Evolutionary conservation across 768 basidiomycete species (phyloP).

Genomic region (Suillus subluteus): DNA sequence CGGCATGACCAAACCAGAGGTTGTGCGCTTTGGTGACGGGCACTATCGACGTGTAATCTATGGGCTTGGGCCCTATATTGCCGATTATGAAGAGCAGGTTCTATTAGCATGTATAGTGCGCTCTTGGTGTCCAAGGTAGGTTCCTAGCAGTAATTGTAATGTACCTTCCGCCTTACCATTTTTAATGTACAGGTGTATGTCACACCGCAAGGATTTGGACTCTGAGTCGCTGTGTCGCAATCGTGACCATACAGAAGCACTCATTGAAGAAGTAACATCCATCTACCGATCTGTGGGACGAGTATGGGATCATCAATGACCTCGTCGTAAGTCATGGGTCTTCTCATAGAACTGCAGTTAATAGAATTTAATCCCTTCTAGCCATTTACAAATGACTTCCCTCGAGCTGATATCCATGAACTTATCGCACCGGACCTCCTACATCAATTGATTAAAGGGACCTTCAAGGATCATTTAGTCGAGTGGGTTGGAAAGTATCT

Average conservation of each 20-base stretch:
- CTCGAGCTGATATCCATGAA: not conserved
- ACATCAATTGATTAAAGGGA: not conserved
- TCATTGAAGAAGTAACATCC: constrained; percentile 17
- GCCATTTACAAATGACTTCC: not conserved
- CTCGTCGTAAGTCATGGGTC: not conserved
- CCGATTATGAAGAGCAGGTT: constrained; percentile 44
- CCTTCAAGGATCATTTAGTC: not conserved
- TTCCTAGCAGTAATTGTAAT: not conserved
- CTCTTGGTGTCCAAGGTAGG: constrained; percentile 40
- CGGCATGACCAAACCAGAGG: constrained; percentile 31
- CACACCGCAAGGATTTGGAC: constrained; percentile 27
- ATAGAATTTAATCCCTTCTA: not conserved
- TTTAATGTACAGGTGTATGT: constrained; percentile 18
- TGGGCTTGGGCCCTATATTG: constrained; percentile 42
- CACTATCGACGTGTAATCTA: constrained; percentile 34
- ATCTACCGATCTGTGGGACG: not conserved
- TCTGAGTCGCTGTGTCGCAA: constrained; percentile 15
- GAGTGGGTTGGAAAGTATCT: not conserved
- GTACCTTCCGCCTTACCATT: no score
- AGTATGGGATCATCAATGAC: not conserved
- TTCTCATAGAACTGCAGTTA: no score
- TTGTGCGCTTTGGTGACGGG: constrained; percentile 34
- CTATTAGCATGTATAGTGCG: constrained; percentile 36
- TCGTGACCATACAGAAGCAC: constrained; percentile 23
- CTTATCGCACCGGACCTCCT: not conserved